These are phyloP conservation scores for Oryza glumipatula DNA, from an alignment of 176 grass and related monocot genomes.

Conservation along the genomic window DNA sequence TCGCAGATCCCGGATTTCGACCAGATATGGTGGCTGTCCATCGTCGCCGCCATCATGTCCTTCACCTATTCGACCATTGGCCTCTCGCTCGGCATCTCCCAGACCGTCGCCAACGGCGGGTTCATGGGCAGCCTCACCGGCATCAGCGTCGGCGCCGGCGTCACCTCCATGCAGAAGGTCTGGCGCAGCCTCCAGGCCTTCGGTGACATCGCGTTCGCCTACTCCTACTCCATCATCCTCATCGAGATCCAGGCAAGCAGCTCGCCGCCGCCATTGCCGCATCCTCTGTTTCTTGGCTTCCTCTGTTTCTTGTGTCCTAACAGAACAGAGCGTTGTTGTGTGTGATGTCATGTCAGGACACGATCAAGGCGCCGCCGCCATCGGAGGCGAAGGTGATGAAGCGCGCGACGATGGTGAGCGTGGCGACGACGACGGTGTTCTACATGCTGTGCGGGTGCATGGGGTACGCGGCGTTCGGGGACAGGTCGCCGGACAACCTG, in stretches of 20 bases:
- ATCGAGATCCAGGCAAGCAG: conserved; percentile 66
- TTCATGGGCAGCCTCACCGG: conserved; percentile 63
- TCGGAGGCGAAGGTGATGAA: conserved; percentile 86
- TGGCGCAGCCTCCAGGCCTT: conserved; percentile 67
- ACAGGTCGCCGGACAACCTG: conserved; percentile 75
- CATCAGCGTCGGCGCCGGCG: conserved; percentile 40
- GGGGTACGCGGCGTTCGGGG: conserved; percentile 92
- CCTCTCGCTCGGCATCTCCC: conserved; percentile 55
- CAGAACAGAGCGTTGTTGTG: no score
- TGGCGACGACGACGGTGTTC: conserved; percentile 73
- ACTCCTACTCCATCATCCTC: conserved; percentile 66
- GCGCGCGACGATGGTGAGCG: conserved; percentile 68
- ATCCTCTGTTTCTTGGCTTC: neutral
- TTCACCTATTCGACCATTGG: conserved; percentile 77
- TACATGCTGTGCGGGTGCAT: conserved; percentile 91
- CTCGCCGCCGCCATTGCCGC: neutral
- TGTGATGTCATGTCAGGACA: conserved; percentile 46
- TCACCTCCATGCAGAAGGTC: conserved; percentile 48
- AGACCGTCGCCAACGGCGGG: conserved; percentile 53
- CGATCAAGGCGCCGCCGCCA: conserved; percentile 73
- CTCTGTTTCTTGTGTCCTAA: neutral
- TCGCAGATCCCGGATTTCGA: conserved; percentile 75
- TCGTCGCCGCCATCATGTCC: conserved; percentile 72
- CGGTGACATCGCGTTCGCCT: conserved; percentile 69
- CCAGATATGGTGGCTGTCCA: conserved; percentile 85